Percentiles rank a stretch among this genome's conserved stretches.
These are phyloP conservation scores for Mimosa pudica DNA, from an alignment of 306 rosid species.

Conservation along the genomic window DNA sequence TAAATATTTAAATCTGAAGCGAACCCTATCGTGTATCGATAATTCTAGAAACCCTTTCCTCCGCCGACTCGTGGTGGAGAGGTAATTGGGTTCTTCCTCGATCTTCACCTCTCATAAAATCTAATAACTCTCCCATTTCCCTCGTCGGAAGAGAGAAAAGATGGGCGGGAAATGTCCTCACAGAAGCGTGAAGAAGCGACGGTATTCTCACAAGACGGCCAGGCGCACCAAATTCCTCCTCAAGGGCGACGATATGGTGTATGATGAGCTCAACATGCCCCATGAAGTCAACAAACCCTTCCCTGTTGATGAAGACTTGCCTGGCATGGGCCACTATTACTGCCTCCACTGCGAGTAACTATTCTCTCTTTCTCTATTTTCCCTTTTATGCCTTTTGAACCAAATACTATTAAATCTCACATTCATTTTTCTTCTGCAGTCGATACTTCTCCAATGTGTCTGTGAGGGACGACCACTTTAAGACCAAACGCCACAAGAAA, in stretches of 20 bases:
- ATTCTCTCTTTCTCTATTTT: background rate
- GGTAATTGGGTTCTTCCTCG: too few species aligned
- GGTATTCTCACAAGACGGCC: constrained; percentile 80
- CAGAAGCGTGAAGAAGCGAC: constrained; percentile 78
- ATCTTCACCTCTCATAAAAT: background rate
- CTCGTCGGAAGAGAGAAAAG: constrained; percentile 3
- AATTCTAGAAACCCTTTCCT: too few species aligned
- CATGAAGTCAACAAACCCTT: constrained; percentile 49
- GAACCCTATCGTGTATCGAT: too few species aligned
- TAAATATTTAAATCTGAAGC: too few species aligned
- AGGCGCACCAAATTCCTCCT: constrained; percentile 72
- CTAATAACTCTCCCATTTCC: background rate
- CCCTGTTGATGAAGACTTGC: constrained; percentile 85
- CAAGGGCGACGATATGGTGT: constrained; percentile 90
- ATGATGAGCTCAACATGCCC: constrained; percentile 54
- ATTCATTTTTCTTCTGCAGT: constrained; percentile 42
- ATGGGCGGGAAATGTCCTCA: constrained; percentile 99
- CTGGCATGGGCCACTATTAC: constrained; percentile 89
- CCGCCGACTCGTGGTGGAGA: too few species aligned
- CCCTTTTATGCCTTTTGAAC: background rate
- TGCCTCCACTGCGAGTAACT: constrained; percentile 85
- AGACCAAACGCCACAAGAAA: constrained; percentile 86
- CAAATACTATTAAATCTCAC: background rate
- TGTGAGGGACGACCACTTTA: constrained; percentile 91
- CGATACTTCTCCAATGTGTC: constrained; percentile 78